phyloP scores from a whole-genome alignment of 2,329 filamentous ascomycete species.

The Colletotrichum paranaense region DNA sequence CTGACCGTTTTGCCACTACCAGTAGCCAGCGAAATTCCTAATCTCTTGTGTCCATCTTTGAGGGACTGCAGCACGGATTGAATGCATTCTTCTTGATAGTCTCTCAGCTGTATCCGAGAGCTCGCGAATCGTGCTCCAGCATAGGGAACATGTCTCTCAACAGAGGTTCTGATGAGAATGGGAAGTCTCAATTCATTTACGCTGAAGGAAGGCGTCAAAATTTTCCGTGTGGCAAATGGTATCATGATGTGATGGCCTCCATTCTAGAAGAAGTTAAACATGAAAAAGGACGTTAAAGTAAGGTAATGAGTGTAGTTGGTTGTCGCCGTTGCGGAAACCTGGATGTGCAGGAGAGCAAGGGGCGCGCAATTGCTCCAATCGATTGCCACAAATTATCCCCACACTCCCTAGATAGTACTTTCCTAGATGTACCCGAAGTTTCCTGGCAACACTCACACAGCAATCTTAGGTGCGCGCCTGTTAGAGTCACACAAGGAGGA shows the following conservation, averaged over 20 bases:
- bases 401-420: not conserved
- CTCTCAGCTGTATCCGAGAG: constrained; percentile 70
- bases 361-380: not conserved
- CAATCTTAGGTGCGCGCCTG: not conserved
- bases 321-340: not conserved
- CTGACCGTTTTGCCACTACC: constrained; percentile 87
- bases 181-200: not conserved
- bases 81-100: constrained; percentile 94
- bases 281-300: not conserved
- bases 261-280: not conserved
- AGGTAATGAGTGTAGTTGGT: not conserved
- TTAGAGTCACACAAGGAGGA: not conserved
- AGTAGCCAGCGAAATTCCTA: constrained; percentile 88
- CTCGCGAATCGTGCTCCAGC: constrained; percentile 6
- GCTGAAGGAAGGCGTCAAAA: not conserved
- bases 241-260: constrained; percentile 8
- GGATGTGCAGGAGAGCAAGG: not conserved
- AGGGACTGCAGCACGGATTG: constrained; percentile 80
- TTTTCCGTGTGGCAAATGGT: not conserved
- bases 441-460: not conserved
- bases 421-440: not conserved
- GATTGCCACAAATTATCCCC: not conserved
- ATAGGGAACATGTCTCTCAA: not conserved
- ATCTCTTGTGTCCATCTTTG: constrained; percentile 76
- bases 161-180: not conserved